Conservation (phyloP, 75 land plant genomes). For the Ceratopteris richardii region DNA sequence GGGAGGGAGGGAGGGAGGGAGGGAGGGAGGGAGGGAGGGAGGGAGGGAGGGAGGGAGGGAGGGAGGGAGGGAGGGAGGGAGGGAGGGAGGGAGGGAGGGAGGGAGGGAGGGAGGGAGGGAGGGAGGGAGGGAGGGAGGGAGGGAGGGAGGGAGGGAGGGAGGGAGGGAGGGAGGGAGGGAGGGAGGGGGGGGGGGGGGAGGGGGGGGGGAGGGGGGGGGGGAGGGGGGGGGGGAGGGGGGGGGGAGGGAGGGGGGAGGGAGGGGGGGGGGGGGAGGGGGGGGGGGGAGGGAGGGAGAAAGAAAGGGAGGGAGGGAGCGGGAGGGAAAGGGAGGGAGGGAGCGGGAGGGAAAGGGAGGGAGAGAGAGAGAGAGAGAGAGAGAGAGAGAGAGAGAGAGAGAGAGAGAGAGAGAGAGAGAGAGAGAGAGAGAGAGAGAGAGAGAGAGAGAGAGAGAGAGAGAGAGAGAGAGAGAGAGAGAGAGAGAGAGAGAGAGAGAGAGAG, state of each 20-base stretch:
- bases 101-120: slow-evolving; percentile 1
- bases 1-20: too few species aligned
- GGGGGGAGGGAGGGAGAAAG: too few species aligned
- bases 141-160: background rate
- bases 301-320: background rate
- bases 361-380: slow-evolving; percentile 11
- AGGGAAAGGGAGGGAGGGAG: slow-evolving; percentile 4
- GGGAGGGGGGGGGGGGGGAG: too few species aligned
- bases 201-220: too few species aligned
- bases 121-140: slow-evolving; percentile 5
- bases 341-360: background rate
- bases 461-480: background rate
- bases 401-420: too few species aligned
- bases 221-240: too few species aligned
- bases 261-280: too few species aligned
- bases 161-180: background rate
- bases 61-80: background rate
- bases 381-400: background rate
- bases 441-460: slow-evolving; percentile 6
- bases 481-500: slow-evolving; percentile 4
- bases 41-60: too few species aligned
- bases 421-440: slow-evolving; percentile 9
- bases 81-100: too few species aligned
- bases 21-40: too few species aligned
- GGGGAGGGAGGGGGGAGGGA: too few species aligned